These are phyloP conservation scores for Tricharina praecox DNA, from an alignment of 495 filamentous ascomycete species.

Conservation along the genomic window DNA sequence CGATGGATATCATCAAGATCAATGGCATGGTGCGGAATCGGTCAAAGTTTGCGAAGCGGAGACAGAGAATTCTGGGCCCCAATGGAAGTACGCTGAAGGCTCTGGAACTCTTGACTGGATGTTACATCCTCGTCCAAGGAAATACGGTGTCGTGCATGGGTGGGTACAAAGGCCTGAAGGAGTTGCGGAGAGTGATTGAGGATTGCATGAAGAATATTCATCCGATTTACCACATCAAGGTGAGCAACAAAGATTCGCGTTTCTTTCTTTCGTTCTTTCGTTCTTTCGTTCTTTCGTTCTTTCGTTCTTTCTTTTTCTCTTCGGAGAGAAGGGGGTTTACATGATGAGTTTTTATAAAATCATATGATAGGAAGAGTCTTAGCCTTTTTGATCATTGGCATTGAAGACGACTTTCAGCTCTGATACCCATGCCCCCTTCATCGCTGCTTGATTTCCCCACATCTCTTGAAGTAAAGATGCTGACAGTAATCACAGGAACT, in stretches of 20 bases:
- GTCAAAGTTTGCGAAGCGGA: conserved; percentile 89
- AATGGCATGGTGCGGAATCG: conserved; percentile 76
- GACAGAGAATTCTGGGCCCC: conserved; percentile 78
- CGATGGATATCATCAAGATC: conserved; percentile 90
- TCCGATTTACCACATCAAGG: conserved; percentile 68
- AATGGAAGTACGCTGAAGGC: conserved; percentile 79
- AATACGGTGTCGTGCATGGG: conserved; percentile 93
- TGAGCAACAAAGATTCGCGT: conserved; percentile 1
- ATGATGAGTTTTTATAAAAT: conserved; percentile 10
- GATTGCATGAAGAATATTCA: conserved; percentile 91
- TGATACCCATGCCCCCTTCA: conserved; percentile 3
- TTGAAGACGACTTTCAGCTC: conserved; percentile 8
- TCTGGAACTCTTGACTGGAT: conserved; percentile 80
- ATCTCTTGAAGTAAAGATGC: neutral
- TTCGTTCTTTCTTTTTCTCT: neutral
- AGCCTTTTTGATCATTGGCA: conserved; percentile 4
- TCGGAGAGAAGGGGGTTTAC: neutral
- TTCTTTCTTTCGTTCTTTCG: neutral
- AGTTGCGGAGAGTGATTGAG: conserved; percentile 74
- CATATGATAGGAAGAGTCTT: conserved; percentile 11
- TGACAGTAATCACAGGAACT: conserved; percentile 42
- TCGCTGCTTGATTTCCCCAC: too few species aligned
- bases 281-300: too few species aligned
- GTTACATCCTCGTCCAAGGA: conserved; percentile 91
- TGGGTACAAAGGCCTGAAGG: conserved; percentile 78